A percentile compares a stretch with the other conserved stretches of the same genome.
Conservation (phyloP, 176 grass and related monocot genomes). For the Calamus simplicifolius region DNA sequence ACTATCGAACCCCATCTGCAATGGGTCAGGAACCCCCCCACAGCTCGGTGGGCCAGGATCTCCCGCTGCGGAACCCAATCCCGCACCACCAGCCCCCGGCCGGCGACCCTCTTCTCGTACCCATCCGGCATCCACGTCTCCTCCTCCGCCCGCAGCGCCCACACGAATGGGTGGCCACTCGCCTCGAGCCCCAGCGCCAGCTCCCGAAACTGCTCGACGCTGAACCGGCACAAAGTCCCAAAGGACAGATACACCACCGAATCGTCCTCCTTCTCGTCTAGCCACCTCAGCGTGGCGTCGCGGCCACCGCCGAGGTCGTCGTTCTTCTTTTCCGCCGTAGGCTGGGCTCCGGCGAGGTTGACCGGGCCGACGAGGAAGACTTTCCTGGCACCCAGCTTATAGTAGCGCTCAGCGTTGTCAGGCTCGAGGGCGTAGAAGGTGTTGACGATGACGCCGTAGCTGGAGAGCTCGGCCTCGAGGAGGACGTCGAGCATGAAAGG, state of each 20-base stretch:
- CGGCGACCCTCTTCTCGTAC: too few relatives aligned
- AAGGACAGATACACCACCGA: conserved; percentile 10
- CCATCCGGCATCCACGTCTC: background rate
- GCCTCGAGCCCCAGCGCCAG: conserved; percentile 4
- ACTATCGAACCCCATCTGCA: too few relatives aligned
- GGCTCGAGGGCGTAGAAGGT: conserved; percentile 10
- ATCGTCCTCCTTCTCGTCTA: background rate
- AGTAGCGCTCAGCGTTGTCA: background rate
- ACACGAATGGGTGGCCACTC: conserved; percentile 2
- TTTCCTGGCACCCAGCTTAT: background rate
- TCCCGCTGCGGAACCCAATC: too few relatives aligned
- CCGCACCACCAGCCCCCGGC: too few relatives aligned
- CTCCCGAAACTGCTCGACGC: background rate
- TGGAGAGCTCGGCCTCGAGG: background rate
- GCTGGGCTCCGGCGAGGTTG: background rate
- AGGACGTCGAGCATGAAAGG: background rate
- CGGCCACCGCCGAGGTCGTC: too few relatives aligned
- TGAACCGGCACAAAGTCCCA: background rate
- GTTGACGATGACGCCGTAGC: conserved; percentile 5
- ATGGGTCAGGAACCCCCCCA: too few relatives aligned
- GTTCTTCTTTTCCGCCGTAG: too few relatives aligned
- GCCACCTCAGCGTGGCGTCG: background rate
- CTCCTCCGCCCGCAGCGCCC: background rate
- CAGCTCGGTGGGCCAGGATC: too few relatives aligned
- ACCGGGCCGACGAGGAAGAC: background rate